A percentile compares a stretch with the other conserved stretches of the same genome.
Conservation (phyloP, 768 basidiomycete species). For the Terana coerulea region DNA sequence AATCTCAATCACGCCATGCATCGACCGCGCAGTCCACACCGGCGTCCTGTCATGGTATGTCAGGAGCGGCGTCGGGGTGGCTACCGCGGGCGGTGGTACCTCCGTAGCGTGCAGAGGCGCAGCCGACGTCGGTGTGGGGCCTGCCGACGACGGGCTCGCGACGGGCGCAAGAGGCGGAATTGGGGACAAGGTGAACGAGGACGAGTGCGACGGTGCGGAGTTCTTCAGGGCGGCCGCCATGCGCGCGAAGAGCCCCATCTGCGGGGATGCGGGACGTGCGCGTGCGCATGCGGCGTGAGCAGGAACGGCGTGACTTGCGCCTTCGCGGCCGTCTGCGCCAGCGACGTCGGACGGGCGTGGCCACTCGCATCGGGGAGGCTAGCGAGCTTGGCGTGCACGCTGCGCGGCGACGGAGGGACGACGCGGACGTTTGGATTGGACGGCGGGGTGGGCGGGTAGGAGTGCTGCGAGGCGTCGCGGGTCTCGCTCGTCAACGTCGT, state of each 20-base stretch:
- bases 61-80: slow-evolving; percentile 45
- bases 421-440: slow-evolving; percentile 20
- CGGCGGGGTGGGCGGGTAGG: slow-evolving; percentile 34
- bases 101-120: slow-evolving; percentile 22
- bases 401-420: slow-evolving; percentile 26
- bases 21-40: slow-evolving; percentile 50
- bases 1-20: slow-evolving; percentile 62
- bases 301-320: slow-evolving; percentile 25
- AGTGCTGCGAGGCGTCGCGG: slow-evolving; percentile 27
- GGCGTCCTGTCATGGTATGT: slow-evolving; percentile 74
- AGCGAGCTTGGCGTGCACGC: slow-evolving; percentile 28
- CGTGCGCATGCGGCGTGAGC: slow-evolving; percentile 27
- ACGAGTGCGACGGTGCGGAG: slow-evolving; percentile 48
- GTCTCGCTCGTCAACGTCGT: slow-evolving; percentile 24
- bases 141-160: background rate
- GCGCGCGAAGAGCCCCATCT: slow-evolving; percentile 24
- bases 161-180: slow-evolving; percentile 11
- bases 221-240: slow-evolving; percentile 27
- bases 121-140: slow-evolving; percentile 7
- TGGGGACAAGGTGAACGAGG: slow-evolving; percentile 55
- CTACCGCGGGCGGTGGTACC: too few species aligned
- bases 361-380: too few species aligned
- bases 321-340: too few species aligned
- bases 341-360: too few species aligned
- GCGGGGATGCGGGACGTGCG: slow-evolving; percentile 17